phyloP scores from a whole-genome alignment of 345 rosid species.

The Hibiscus trionum region DNA sequence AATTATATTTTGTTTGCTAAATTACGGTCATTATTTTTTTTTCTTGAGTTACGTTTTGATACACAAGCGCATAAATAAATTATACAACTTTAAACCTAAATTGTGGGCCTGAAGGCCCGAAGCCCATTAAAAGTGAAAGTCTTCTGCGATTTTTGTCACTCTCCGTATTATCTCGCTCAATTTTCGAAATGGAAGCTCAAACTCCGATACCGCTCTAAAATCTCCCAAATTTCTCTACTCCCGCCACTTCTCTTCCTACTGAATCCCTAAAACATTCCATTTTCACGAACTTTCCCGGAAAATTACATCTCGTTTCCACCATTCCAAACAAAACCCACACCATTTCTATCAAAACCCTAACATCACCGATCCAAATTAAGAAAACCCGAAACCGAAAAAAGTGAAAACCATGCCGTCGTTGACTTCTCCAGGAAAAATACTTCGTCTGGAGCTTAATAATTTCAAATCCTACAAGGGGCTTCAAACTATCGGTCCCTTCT shows the following conservation, averaged over 20 bases:
- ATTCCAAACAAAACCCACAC: constrained; percentile 9
- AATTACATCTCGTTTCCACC: neutral
- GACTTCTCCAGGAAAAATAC: constrained; percentile 62
- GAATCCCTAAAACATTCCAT: neutral
- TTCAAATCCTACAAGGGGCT: constrained; percentile 95
- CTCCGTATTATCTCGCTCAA: neutral
- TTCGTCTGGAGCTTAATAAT: constrained; percentile 76
- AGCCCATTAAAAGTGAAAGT: neutral
- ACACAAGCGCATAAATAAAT: no score
- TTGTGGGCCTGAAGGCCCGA: no score
- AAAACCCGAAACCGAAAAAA: neutral
- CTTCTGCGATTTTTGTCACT: neutral
- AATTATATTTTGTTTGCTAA: neutral
- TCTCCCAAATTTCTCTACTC: neutral
- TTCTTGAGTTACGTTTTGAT: neutral
- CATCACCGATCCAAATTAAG: constrained; percentile 11
- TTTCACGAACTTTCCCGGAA: constrained; percentile 18
- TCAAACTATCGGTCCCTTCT: constrained; percentile 85
- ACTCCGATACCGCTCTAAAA: neutral
- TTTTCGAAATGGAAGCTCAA: neutral
- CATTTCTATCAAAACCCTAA: constrained; percentile 10
- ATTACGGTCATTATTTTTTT: neutral
- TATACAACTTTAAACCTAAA: no score
- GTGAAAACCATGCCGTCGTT: constrained; percentile 54
- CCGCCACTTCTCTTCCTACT: constrained; percentile 6